These are phyloP conservation scores for Nymphaea colorata DNA, from an alignment of 164 flowering plant genomes.

Conservation along the genomic window DNA sequence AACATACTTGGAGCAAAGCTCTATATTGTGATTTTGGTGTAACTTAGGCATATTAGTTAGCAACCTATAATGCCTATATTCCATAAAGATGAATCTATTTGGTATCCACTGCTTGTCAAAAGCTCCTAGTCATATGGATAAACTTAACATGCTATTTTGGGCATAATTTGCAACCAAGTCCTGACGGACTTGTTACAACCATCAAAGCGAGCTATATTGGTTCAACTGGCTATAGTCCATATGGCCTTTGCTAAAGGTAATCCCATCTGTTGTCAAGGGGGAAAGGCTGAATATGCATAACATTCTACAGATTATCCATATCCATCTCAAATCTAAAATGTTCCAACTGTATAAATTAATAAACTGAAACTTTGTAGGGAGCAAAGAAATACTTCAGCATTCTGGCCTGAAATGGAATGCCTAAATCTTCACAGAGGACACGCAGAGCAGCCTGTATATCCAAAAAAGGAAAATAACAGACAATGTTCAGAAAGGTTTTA, in stretches of 20 bases:
- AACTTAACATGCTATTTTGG: too few relatives aligned
- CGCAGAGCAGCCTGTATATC: slow-evolving; percentile 52
- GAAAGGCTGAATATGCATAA: background rate
- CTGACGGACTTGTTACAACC: too few relatives aligned
- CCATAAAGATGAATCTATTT: too few relatives aligned
- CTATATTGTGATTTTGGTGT: too few relatives aligned
- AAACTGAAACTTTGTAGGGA: background rate
- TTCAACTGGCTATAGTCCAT: too few relatives aligned
- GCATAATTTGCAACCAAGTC: too few relatives aligned
- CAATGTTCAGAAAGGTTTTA: background rate
- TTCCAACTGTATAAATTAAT: background rate
- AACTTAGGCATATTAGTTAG: too few relatives aligned
- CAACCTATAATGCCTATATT: too few relatives aligned
- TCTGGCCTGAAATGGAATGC: slow-evolving; percentile 62
- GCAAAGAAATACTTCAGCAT: slow-evolving; percentile 72
- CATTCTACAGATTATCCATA: background rate
- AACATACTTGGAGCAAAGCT: too few relatives aligned
- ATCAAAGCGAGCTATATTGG: too few relatives aligned
- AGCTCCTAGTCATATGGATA: too few relatives aligned
- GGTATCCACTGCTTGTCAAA: too few relatives aligned
- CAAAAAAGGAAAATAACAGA: background rate
- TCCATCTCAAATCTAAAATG: background rate
- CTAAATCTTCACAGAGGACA: slow-evolving; percentile 72
- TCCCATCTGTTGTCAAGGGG: background rate
- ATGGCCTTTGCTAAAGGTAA: background rate